Evolutionary conservation across 352 stramenopile genomes (phyloP).

Genomic region (Globisporangium ultimum): DNA sequence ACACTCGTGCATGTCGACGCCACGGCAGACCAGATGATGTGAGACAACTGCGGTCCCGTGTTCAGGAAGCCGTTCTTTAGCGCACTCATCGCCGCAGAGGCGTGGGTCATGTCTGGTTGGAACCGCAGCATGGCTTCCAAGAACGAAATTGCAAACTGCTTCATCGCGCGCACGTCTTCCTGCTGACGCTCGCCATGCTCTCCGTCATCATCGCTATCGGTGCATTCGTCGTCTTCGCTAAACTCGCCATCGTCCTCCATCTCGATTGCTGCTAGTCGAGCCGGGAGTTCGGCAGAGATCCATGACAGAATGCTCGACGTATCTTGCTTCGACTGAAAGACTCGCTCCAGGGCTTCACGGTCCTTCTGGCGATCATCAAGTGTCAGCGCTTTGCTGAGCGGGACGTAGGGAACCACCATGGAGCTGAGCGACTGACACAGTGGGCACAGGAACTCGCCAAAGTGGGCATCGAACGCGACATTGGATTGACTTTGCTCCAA

Average conservation of each 20-base stretch:
- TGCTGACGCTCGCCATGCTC: constrained; percentile 12
- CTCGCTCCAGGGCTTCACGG: constrained; percentile 62
- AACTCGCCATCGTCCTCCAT: constrained; percentile 30
- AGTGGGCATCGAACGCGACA: constrained; percentile 83
- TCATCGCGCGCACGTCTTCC: constrained; percentile 68
- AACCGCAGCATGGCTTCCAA: constrained; percentile 66
- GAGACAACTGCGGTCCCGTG: constrained; percentile 58
- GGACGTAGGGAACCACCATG: constrained; percentile 84
- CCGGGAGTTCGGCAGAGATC: constrained; percentile 48
- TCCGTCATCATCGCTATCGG: constrained; percentile 24
- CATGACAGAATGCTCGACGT: constrained; percentile 60
- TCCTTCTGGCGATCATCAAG: constrained; percentile 50
- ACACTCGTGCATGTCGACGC: constrained; percentile 58
- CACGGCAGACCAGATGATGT: constrained; percentile 77
- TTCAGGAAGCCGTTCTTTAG: constrained; percentile 75
- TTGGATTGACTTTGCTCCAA: constrained; percentile 72
- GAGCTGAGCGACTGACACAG: constrained; percentile 90
- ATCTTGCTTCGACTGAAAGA: constrained; percentile 76
- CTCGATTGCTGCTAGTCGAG: constrained; percentile 34
- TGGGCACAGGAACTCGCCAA: constrained; percentile 88
- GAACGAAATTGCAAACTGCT: constrained; percentile 69
- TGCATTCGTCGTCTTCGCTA: constrained; percentile 11
- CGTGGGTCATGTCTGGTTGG: constrained; percentile 53
- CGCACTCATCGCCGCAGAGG: constrained; percentile 44
- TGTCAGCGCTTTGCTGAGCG: constrained; percentile 50